phyloP scores from a whole-genome alignment of 192 early-diverging fungal genomes.

The Coemansia sp. region DNA sequence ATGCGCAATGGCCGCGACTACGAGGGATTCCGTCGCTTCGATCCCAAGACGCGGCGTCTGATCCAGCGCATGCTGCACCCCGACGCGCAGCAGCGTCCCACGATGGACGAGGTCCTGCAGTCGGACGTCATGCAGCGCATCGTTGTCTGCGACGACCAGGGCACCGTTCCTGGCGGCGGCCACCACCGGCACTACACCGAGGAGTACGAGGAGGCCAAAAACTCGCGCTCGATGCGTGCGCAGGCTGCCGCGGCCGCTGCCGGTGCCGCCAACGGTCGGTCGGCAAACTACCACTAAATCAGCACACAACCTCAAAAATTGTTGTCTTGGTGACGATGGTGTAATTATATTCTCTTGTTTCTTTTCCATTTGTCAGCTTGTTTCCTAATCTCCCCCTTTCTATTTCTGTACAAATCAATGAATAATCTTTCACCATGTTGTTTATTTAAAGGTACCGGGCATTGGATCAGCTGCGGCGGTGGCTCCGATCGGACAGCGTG shows the following conservation, averaged over 20 bases:
- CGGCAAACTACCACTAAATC: conserved; percentile 5
- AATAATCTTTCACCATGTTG: too few species aligned
- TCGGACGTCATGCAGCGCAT: conserved; percentile 77
- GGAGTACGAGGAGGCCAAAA: conserved; percentile 51
- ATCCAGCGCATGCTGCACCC: conserved; percentile 83
- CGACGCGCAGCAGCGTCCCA: conserved; percentile 65
- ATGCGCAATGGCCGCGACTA: conserved; percentile 64
- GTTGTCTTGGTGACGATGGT: background rate
- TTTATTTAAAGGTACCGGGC: too few species aligned
- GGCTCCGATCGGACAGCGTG: too few species aligned
- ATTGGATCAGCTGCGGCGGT: too few species aligned
- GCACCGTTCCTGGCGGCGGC: conserved; percentile 35
- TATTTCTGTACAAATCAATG: conserved; percentile 5
- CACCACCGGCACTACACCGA: conserved; percentile 53
- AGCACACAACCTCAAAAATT: background rate
- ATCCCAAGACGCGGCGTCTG: conserved; percentile 62
- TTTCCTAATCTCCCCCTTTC: background rate
- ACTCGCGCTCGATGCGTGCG: conserved; percentile 45
- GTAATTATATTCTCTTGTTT: conserved; percentile 2
- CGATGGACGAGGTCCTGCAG: conserved; percentile 65
- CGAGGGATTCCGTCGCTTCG: conserved; percentile 71
- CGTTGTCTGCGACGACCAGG: conserved; percentile 56
- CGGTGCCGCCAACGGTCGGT: conserved; percentile 15
- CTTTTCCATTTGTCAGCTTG: background rate
- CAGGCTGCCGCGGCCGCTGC: conserved; percentile 29